Conservation (phyloP, 2,329 filamentous ascomycete genomes). For the Lomentospora prolificans region DNA sequence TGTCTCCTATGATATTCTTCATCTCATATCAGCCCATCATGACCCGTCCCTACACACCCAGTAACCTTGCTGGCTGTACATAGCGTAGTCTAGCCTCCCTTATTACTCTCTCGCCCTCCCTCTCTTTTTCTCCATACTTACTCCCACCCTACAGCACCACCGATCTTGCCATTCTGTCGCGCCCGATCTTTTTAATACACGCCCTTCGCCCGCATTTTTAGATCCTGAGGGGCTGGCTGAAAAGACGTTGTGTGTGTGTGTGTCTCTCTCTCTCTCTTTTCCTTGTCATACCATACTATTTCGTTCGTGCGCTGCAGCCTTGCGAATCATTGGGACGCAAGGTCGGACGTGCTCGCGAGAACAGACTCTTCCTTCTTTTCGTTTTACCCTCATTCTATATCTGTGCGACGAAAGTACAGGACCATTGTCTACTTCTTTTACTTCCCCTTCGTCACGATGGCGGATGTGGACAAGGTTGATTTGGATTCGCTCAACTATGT, state of each 20-base stretch:
- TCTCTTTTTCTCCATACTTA: neutral
- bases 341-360: too few relatives aligned
- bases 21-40: neutral
- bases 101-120: too few relatives aligned
- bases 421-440: too few relatives aligned
- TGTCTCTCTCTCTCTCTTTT: neutral
- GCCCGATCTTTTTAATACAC: neutral
- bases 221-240: neutral
- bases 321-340: too few relatives aligned
- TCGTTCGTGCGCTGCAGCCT: too few relatives aligned
- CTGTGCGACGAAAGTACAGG: too few relatives aligned
- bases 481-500: constrained; percentile 35
- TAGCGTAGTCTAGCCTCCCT: neutral
- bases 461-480: constrained; percentile 24
- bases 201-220: neutral
- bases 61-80: neutral
- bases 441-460: constrained; percentile 2
- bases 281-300: neutral
- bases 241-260: too few relatives aligned
- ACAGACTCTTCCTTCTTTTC: too few relatives aligned
- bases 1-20: neutral
- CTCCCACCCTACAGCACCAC: neutral
- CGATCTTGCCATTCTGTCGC: neutral
- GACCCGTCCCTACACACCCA: neutral
- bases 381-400: constrained; percentile 16